Percentiles rank a stretch among this genome's conserved stretches.
These are phyloP conservation scores for Pythium brachiatum DNA, from an alignment of 352 stramenopile species.

Conservation along the genomic window DNA sequence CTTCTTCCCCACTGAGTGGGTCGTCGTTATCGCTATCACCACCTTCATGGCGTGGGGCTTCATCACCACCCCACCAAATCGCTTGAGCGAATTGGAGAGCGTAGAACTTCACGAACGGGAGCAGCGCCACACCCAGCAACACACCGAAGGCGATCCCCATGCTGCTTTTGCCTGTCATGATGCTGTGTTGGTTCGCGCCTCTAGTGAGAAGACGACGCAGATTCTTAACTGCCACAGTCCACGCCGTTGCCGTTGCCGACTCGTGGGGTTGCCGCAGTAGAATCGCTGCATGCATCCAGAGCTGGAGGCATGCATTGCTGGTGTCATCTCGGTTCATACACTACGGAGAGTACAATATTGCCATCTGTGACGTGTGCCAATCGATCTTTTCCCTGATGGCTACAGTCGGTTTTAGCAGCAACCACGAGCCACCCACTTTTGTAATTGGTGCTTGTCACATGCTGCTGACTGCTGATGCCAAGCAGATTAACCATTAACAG, in stretches of 20 bases:
- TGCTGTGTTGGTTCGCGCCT: neutral
- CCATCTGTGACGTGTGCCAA: neutral
- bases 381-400: neutral
- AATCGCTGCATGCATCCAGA: neutral
- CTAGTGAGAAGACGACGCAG: neutral
- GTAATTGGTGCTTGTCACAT: neutral
- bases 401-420: conserved; percentile 2
- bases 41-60: neutral
- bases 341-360: too few species aligned
- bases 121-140: neutral
- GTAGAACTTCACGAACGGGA: neutral
- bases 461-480: neutral
- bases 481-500: too few species aligned
- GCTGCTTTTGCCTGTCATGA: neutral
- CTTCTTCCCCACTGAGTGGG: neutral
- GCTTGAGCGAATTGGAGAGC: neutral
- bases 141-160: neutral
- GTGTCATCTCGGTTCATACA: neutral
- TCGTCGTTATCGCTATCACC: neutral
- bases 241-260: neutral
- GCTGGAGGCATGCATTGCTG: neutral
- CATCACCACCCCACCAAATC: neutral
- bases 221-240: neutral
- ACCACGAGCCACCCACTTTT: neutral
- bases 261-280: neutral